These are phyloP conservation scores for Backusella tuberculispora DNA, from an alignment of 192 early-diverging fungal genomes.

Conservation along the genomic window DNA sequence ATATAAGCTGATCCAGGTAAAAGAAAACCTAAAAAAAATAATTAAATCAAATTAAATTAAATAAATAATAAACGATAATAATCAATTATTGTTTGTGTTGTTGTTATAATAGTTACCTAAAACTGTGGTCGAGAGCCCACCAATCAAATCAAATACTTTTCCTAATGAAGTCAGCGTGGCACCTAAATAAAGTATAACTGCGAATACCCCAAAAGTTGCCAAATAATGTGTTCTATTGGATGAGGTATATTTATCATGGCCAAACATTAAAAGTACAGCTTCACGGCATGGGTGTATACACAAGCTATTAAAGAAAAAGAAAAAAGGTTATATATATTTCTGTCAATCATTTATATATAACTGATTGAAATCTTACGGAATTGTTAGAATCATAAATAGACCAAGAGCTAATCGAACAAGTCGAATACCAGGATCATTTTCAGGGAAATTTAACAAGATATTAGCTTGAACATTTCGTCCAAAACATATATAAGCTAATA, in stretches of 20 bases:
- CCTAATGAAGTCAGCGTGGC: slow-evolving; percentile 46
- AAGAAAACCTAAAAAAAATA: slow-evolving; percentile 27
- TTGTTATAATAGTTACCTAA: slow-evolving; percentile 26
- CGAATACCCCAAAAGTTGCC: slow-evolving; percentile 39
- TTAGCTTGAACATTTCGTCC: slow-evolving; percentile 63
- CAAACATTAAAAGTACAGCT: slow-evolving; percentile 45
- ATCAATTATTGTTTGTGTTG: neutral
- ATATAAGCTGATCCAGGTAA: slow-evolving; percentile 27
- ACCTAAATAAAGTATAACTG: slow-evolving; percentile 44
- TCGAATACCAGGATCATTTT: slow-evolving; percentile 59
- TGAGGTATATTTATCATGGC: slow-evolving; percentile 34
- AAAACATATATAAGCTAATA: slow-evolving; percentile 64
- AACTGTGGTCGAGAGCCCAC: slow-evolving; percentile 50
- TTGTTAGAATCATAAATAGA: slow-evolving; percentile 62
- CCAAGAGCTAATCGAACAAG: slow-evolving; percentile 61
- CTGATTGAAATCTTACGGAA: slow-evolving; percentile 38
- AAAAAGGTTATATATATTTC: neutral
- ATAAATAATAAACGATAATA: neutral
- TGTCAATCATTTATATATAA: neutral
- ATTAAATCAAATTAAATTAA: slow-evolving; percentile 4
- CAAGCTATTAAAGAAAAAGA: slow-evolving; percentile 9
- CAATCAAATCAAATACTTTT: slow-evolving; percentile 49
- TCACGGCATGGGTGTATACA: slow-evolving; percentile 51
- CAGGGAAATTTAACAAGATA: slow-evolving; percentile 65
- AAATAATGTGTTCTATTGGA: slow-evolving; percentile 42